Evolutionary conservation across 2,329 filamentous ascomycete species (phyloP), one percentile per base, ranked within the genome.

Genomic region (Aspergillus oerlinghausenensis): DNA sequence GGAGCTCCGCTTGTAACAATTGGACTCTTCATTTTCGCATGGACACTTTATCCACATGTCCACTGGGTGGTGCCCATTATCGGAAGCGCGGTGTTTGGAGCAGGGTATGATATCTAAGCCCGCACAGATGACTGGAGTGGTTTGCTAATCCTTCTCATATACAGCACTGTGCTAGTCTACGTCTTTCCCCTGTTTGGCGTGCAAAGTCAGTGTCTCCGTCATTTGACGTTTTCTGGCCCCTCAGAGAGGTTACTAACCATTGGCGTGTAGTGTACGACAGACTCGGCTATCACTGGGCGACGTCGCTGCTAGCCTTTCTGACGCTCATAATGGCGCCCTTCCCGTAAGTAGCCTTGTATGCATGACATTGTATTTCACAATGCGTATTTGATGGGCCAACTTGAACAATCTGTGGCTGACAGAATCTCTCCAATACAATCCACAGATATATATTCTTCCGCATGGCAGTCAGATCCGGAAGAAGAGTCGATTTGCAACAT

Each of bases 1-100:
- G 93, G 92, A n/a, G 86, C 86, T 0, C 74, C 91, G 45, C 74
- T 96, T 10, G 90, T 94, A 29, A 90, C 92, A 4, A 78, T 89
- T 55, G 90, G 90, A 6, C 76, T 97, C 17, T 96, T 97, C 73
- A 88, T 90, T 75, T 96, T 96, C 74, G 91, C 85, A 7, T 96
- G 91, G 89, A 92, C 89, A 4, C 88, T 88, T 14, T 92, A 87
- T 70, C 73, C 86, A 51, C 62, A 70, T 1, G 83, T 96, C 50
- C 88, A 90, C 73, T 93, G 86, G 86, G 88, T 90, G 59, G 81
- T 86, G 49, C 87, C 88, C 25, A 87, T 91, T 62, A 86, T 92
- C 73, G 89, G 87, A 19, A 88, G 85, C 28, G 80, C 73, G 45
- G 77, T 92, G 45, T 92, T 92, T 75, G 88, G 86, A 56, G 77